Percentiles rank a stretch among this genome's conserved stretches.
Evolutionary conservation across 345 rosid species (phyloP).

Genomic region (Hibiscus trionum): DNA sequence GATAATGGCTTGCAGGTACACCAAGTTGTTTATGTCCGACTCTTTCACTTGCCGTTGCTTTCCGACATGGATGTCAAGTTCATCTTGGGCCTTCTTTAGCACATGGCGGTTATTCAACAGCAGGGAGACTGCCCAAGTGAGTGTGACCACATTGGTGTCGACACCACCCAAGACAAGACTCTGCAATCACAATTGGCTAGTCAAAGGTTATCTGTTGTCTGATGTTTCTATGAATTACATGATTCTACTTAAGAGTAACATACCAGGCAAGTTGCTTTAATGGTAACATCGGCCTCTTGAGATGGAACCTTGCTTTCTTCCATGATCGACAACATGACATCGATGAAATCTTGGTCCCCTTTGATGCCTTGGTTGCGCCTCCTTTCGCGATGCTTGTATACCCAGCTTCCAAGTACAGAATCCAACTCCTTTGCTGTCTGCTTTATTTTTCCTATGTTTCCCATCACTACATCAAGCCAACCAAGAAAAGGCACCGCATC

Average conservation of each 20-base stretch:
- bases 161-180: slow-evolving; percentile 43
- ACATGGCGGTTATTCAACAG: slow-evolving; percentile 27
- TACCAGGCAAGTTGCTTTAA: not conserved
- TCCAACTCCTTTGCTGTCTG: not conserved
- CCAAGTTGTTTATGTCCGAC: slow-evolving; percentile 31
- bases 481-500: slow-evolving; percentile 49
- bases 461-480: slow-evolving; percentile 20
- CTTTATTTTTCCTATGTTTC: not conserved
- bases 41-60: slow-evolving; percentile 27
- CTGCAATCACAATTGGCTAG: slow-evolving; percentile 21
- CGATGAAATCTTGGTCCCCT: not conserved
- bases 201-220: not conserved
- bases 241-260: not conserved
- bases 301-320: not conserved
- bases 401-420: not conserved
- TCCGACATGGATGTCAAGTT: slow-evolving; percentile 26
- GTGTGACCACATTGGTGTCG: slow-evolving; percentile 31
- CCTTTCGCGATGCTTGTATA: not conserved
- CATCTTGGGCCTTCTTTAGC: slow-evolving; percentile 32
- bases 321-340: not conserved
- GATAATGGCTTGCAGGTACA: slow-evolving; percentile 36
- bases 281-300: not conserved
- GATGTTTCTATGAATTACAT: not conserved
- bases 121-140: slow-evolving; percentile 38
- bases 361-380: not conserved